phyloP scores from a whole-genome alignment of 1,284 basidiomycete genomes.

The Cutaneotrichosporon sp. region DNA sequence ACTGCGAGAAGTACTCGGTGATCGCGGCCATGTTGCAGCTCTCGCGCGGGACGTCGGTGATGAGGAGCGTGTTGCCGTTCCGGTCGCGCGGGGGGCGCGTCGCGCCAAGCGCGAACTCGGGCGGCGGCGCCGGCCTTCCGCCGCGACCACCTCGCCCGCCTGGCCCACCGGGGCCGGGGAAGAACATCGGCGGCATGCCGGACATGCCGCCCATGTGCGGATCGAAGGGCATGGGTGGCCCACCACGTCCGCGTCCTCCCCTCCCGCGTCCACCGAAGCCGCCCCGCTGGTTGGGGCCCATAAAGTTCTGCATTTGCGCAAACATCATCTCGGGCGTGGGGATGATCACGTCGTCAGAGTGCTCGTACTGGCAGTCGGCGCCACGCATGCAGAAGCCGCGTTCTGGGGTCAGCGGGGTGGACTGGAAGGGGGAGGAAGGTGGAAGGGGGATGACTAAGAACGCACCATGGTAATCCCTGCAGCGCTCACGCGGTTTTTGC shows the following conservation, averaged over 20 bases:
- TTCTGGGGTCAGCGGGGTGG: conserved; percentile 62
- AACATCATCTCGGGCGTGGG: conserved; percentile 58
- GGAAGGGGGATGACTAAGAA: no score
- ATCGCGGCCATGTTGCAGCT: conserved; percentile 75
- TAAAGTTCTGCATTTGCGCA: conserved; percentile 34
- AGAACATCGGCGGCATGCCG: conserved; percentile 30
- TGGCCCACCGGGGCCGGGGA: conserved; percentile 19
- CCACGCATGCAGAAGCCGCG: conserved; percentile 89
- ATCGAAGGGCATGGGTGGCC: conserved; percentile 20
- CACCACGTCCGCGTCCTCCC: conserved; percentile 52
- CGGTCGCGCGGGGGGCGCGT: conserved; percentile 54
- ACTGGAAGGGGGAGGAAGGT: no score
- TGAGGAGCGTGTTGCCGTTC: conserved; percentile 81
- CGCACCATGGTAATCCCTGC: conserved; percentile 88
- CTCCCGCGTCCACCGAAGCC: conserved; percentile 45
- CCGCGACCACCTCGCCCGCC: conserved; percentile 8
- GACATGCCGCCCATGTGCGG: conserved; percentile 16
- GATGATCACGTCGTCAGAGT: conserved; percentile 63
- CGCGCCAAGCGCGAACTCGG: conserved; percentile 20
- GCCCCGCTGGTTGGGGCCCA: conserved; percentile 56
- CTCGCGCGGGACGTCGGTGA: conserved; percentile 89
- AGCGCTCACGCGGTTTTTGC: conserved; percentile 46
- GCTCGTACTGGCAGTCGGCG: conserved; percentile 86
- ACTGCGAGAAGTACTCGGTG: conserved; percentile 86
- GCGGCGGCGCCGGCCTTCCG: conserved; percentile 1